A percentile compares a stretch with the other conserved stretches of the same genome.
Evolutionary conservation across 2,329 filamentous ascomycete genomes (phyloP).

Genomic region (Phaeophleospora eucalypticola): DNA sequence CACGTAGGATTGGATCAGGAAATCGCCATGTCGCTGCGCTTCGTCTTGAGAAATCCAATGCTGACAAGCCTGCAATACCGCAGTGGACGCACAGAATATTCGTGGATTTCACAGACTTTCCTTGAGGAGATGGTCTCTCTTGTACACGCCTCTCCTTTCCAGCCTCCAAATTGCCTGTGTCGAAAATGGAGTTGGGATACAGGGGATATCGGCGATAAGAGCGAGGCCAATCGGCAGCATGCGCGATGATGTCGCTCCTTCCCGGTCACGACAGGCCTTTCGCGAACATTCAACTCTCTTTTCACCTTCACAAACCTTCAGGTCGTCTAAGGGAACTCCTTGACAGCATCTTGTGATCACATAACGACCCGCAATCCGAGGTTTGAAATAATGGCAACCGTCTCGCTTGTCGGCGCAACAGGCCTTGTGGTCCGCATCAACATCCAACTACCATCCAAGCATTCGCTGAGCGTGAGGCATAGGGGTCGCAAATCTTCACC

Average conservation of each 20-base stretch:
- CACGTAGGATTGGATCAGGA: not conserved
- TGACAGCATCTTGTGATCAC: too few relatives aligned
- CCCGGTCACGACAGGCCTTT: too few relatives aligned
- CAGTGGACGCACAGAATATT: too few relatives aligned
- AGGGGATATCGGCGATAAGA: not conserved
- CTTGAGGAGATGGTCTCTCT: too few relatives aligned
- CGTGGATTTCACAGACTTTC: too few relatives aligned
- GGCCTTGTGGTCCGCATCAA: constrained; percentile 54
- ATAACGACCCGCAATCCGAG: not conserved
- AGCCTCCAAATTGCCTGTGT: not conserved
- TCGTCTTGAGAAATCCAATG: too few relatives aligned
- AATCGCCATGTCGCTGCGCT: not conserved
- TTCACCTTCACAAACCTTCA: too few relatives aligned
- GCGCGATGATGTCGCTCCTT: not conserved
- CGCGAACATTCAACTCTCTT: too few relatives aligned
- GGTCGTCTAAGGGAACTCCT: too few relatives aligned
- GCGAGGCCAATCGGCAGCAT: not conserved
- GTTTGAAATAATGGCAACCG: constrained; percentile 41
- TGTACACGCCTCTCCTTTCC: not conserved
- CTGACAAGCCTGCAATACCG: too few relatives aligned
- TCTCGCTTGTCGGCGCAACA: constrained; percentile 60
- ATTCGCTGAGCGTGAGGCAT: constrained; percentile 22
- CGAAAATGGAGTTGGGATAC: too few relatives aligned
- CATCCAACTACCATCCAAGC: not conserved
- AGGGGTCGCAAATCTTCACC: constrained; percentile 71